Percentiles rank a stretch among this genome's conserved stretches.
phyloP scores from a whole-genome alignment of 768 basidiomycete species.

The Mycena albidolilacea region DNA sequence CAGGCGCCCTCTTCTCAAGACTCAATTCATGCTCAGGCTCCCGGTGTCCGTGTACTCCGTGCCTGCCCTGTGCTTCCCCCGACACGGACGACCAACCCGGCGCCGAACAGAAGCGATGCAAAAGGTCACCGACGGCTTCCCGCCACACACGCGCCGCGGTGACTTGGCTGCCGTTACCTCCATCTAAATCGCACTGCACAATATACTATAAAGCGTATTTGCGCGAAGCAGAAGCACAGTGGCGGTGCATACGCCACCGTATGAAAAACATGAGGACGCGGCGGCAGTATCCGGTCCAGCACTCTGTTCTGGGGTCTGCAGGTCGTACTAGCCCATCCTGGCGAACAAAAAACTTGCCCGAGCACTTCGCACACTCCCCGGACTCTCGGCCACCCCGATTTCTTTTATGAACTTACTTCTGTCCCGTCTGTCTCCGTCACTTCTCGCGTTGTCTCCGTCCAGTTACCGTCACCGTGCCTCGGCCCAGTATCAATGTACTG shows the following conservation, averaged over 20 bases:
- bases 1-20: background rate
- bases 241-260: background rate
- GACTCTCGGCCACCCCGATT: too few species aligned
- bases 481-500: too few species aligned
- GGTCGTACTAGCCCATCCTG: too few species aligned
- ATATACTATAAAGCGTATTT: background rate
- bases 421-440: too few species aligned
- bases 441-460: too few species aligned
- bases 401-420: too few species aligned
- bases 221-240: background rate
- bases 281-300: background rate
- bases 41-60: background rate
- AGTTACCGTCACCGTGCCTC: too few species aligned
- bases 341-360: too few species aligned
- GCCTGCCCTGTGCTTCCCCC: background rate
- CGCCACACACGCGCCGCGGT: background rate
- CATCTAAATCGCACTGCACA: background rate
- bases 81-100: background rate
- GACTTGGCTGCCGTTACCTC: background rate
- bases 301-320: background rate
- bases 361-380: too few species aligned
- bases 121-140: background rate
- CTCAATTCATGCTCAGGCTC: background rate
- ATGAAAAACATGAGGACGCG: background rate
- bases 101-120: background rate